phyloP scores from a whole-genome alignment of 2,329 filamentous ascomycete species.

The Fusarium papillatum region DNA sequence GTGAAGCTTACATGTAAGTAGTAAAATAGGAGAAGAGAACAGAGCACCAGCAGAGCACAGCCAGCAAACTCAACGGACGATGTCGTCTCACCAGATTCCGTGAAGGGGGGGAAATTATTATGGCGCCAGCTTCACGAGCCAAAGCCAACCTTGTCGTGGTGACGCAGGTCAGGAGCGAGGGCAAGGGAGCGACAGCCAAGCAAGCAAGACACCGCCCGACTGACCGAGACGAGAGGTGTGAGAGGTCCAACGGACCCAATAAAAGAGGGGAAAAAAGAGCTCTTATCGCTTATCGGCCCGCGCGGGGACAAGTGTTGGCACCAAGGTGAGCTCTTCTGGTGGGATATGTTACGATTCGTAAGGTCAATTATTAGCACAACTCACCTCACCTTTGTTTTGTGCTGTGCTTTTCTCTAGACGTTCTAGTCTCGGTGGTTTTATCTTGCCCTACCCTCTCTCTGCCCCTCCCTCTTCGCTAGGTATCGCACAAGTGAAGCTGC shows the following conservation, averaged over 20 bases:
- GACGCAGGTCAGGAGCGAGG: conserved; percentile 38
- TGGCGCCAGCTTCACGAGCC: conserved; percentile 43
- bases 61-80: conserved; percentile 24
- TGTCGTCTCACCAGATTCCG: conserved; percentile 40
- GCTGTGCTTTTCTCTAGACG: conserved; percentile 4
- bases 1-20: conserved; percentile 24
- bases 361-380: conserved; percentile 35
- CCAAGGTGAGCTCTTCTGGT: conserved; percentile 31
- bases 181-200: conserved; percentile 20
- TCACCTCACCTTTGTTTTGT: conserved; percentile 26
- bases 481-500: conserved; percentile 25
- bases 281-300: conserved; percentile 47
- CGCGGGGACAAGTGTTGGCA: conserved; percentile 29
- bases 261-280: conserved; percentile 34
- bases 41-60: conserved; percentile 16
- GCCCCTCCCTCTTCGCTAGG: conserved; percentile 28
- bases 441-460: conserved; percentile 21
- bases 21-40: conserved; percentile 23
- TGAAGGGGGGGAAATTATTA: conserved; percentile 44
- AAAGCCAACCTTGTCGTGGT: conserved; percentile 40
- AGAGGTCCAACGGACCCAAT: conserved; percentile 18
- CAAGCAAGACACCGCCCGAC: conserved; percentile 21
- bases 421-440: conserved; percentile 39
- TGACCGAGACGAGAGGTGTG: conserved; percentile 27
- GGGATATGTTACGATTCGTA: conserved; percentile 36